Conservation (phyloP, 805 yeast genomes). For the Scheffersomyces stipitis region DNA sequence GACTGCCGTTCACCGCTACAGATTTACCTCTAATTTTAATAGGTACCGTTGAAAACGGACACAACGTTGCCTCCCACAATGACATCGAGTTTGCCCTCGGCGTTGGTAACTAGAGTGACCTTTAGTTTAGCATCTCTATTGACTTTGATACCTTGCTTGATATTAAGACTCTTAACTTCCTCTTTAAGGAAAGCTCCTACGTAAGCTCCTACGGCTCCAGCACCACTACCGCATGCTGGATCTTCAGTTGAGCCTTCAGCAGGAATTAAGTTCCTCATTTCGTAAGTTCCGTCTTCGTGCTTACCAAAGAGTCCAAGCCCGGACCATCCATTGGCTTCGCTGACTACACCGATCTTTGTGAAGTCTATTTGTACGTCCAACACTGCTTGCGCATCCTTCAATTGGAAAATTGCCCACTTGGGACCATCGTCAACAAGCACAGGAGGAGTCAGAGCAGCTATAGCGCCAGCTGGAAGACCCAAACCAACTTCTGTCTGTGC, state of each 20-base stretch:
- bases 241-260: constrained; percentile 41
- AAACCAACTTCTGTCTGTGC: constrained; percentile 9
- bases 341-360: constrained; percentile 16
- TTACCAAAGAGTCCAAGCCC: constrained; percentile 45
- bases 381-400: constrained; percentile 31
- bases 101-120: constrained; percentile 17
- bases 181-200: constrained; percentile 10
- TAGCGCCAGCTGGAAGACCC: constrained; percentile 5
- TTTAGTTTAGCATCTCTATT: constrained; percentile 37
- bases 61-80: constrained; percentile 42
- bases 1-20: too few species aligned
- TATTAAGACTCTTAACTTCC: constrained; percentile 4
- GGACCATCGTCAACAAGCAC: constrained; percentile 45
- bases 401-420: constrained; percentile 40
- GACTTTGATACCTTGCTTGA: constrained; percentile 25
- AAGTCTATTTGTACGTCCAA: constrained; percentile 31
- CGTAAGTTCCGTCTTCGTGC: constrained; percentile 18
- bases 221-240: constrained; percentile 57
- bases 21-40: constrained; percentile 5
- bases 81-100: constrained; percentile 12
- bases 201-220: constrained; percentile 28
- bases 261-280: constrained; percentile 47
- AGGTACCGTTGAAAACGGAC: constrained; percentile 35
- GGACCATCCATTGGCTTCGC: constrained; percentile 14
- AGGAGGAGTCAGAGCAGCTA: constrained; percentile 16